Percentiles rank a stretch among this genome's conserved stretches.
Conservation (phyloP, 768 basidiomycete genomes). For the Rhodotorula taiwanensis region DNA sequence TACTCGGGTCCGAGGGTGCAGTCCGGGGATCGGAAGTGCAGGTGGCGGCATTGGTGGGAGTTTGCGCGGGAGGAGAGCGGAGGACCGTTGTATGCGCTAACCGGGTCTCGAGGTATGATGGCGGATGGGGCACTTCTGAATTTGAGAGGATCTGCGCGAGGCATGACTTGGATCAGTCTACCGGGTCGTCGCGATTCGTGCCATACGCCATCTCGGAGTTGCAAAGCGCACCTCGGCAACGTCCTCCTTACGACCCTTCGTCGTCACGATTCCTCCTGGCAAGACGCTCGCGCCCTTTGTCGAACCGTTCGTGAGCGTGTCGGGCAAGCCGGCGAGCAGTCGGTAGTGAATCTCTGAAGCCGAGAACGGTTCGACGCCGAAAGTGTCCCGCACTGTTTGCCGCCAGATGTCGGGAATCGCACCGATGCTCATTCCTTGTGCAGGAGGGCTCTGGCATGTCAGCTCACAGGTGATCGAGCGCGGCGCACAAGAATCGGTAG, state of each 20-base stretch:
- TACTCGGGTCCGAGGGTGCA: too few species aligned
- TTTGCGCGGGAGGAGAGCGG: neutral
- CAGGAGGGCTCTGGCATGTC: too few species aligned
- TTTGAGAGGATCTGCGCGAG: constrained; percentile 21
- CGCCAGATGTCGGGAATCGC: constrained; percentile 17
- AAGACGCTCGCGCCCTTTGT: neutral
- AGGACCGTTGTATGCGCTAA: constrained; percentile 6
- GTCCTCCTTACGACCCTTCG: neutral
- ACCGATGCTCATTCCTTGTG: constrained; percentile 18
- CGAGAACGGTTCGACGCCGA: constrained; percentile 2
- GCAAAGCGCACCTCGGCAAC: neutral
- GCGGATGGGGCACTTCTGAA: constrained; percentile 19
- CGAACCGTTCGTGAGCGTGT: too few species aligned
- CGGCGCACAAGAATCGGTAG: neutral
- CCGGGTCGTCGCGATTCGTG: neutral
- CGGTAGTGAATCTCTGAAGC: constrained; percentile 11
- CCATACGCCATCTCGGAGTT: too few species aligned
- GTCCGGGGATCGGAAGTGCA: too few species aligned
- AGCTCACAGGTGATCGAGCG: too few species aligned
- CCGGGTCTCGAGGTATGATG: constrained; percentile 14
- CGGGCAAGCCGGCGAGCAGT: neutral
- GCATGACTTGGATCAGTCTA: neutral
- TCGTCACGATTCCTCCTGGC: neutral
- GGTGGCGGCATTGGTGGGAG: neutral
- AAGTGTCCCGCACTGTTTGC: neutral